Percentiles rank a stretch among this genome's conserved stretches.
Evolutionary conservation across 352 stramenopile genomes (phyloP).

Genomic region (Phytophthora colocasiae): DNA sequence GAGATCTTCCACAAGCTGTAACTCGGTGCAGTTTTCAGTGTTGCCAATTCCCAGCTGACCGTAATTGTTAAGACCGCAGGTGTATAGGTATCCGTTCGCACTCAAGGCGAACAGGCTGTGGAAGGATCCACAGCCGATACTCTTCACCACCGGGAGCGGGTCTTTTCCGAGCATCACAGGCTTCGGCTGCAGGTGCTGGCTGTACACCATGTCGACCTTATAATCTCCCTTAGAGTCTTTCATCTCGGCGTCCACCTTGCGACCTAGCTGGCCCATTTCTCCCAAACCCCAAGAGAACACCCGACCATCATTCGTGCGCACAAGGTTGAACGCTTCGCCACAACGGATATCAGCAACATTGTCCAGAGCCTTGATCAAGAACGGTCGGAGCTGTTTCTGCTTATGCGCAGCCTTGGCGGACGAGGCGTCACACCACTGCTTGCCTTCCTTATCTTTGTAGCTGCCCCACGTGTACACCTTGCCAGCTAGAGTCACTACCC

Average conservation of each 20-base stretch:
- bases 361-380: constrained; percentile 61
- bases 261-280: constrained; percentile 89
- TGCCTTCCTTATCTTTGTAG: constrained; percentile 98
- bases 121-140: constrained; percentile 90
- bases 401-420: constrained; percentile 79
- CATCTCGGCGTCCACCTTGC: constrained; percentile 66
- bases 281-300: constrained; percentile 94
- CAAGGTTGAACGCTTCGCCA: constrained; percentile 88
- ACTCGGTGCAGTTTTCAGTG: constrained; percentile 69
- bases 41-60: constrained; percentile 96
- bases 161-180: constrained; percentile 66
- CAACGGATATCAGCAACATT: constrained; percentile 85
- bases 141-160: constrained; percentile 66
- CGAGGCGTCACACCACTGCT: constrained; percentile 89
- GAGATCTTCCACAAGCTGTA: constrained; percentile 82
- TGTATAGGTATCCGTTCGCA: constrained; percentile 88
- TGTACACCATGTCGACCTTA: constrained; percentile 77
- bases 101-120: constrained; percentile 81
- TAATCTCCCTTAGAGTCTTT: constrained; percentile 76
- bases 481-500: constrained; percentile 88
- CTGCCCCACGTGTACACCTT: constrained; percentile 95
- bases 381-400: constrained; percentile 74
- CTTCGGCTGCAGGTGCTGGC: constrained; percentile 81
- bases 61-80: constrained; percentile 96
- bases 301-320: constrained; percentile 82